Conservation (phyloP, 768 basidiomycete genomes). For the Auricularia sp. region DNA sequence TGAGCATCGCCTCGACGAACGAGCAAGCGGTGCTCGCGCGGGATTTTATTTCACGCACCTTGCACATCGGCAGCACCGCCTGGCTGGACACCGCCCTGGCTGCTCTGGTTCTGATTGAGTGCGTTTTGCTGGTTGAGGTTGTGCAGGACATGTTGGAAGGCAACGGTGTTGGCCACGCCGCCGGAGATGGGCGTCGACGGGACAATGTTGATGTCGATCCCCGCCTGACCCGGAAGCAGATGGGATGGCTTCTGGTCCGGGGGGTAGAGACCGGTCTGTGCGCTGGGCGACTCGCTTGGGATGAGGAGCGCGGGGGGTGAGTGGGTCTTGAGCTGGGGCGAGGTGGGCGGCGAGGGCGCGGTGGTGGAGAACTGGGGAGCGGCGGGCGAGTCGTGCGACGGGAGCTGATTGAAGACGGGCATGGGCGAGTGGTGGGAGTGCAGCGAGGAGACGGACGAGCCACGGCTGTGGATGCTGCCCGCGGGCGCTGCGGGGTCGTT, state of each 20-base stretch:
- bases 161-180: slow-evolving; percentile 36
- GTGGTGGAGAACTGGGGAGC: slow-evolving; percentile 39
- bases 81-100: not conserved
- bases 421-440: slow-evolving; percentile 31
- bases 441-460: slow-evolving; percentile 57
- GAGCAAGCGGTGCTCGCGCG: not conserved
- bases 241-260: slow-evolving; percentile 35
- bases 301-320: slow-evolving; percentile 54
- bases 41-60: not conserved
- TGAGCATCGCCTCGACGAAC: not conserved
- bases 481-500: slow-evolving; percentile 25
- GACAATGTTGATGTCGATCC: slow-evolving; percentile 67
- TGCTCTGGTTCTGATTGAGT: not conserved
- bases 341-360: slow-evolving; percentile 24
- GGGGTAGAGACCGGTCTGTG: slow-evolving; percentile 32
- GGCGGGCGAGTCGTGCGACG: slow-evolving; percentile 56
- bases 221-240: slow-evolving; percentile 22
- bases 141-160: slow-evolving; percentile 43
- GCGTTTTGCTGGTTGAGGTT: slow-evolving; percentile 32
- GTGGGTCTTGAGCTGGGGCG: slow-evolving; percentile 39
- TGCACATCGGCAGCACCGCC: not conserved
- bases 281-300: slow-evolving; percentile 31
- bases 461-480: slow-evolving; percentile 42
- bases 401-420: slow-evolving; percentile 34
- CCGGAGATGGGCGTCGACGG: slow-evolving; percentile 74